Percentiles rank a stretch among this genome's conserved stretches.
These are phyloP conservation scores for Gossypium gossypioides DNA, from an alignment of 441 rosid species.

Conservation along the genomic window DNA sequence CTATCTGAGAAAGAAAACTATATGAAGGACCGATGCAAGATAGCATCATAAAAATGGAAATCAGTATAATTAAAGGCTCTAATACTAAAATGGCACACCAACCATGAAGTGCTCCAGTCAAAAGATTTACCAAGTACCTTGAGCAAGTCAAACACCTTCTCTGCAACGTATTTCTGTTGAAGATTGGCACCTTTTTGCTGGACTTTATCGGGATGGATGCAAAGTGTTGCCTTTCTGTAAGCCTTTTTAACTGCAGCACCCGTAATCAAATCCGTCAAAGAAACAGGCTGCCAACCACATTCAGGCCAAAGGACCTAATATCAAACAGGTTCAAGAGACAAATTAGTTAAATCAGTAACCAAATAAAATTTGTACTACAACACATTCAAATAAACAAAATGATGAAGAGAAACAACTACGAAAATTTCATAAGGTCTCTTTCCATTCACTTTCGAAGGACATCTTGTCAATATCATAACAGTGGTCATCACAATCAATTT, in stretches of 20 bases:
- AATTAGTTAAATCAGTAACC: not conserved
- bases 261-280: constrained; percentile 73
- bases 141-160: constrained; percentile 87
- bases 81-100: not conserved
- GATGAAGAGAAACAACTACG: not conserved
- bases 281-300: constrained; percentile 92
- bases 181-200: constrained; percentile 95
- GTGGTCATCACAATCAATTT: not conserved
- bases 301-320: constrained; percentile 87
- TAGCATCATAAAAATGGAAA: not conserved
- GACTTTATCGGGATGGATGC: constrained; percentile 95
- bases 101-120: not conserved
- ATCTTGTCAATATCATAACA: not conserved
- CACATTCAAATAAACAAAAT: constrained; percentile 3
- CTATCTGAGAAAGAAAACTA: not conserved
- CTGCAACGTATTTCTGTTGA: constrained; percentile 80
- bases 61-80: not conserved
- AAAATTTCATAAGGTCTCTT: not conserved
- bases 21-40: not conserved
- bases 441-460: not conserved
- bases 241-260: constrained; percentile 65
- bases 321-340: not conserved
- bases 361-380: not conserved
- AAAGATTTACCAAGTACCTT: constrained; percentile 41
- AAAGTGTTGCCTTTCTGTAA: constrained; percentile 76